Percentiles rank a stretch among this genome's conserved stretches.
Conservation (phyloP, 2,329 filamentous ascomycete species). For the Falciphora oryzae region DNA sequence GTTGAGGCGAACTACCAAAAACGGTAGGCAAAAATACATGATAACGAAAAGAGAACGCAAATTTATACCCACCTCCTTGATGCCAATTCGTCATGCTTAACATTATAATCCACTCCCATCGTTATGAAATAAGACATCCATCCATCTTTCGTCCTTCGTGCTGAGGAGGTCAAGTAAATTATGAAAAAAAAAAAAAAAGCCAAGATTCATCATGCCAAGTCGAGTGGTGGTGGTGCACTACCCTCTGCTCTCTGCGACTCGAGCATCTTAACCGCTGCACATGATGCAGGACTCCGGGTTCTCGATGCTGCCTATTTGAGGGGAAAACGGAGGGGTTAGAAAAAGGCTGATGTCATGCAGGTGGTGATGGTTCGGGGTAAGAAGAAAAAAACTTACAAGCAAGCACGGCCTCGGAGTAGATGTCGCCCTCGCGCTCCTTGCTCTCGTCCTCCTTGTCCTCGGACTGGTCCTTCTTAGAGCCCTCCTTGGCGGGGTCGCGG, state of each 20-base stretch:
- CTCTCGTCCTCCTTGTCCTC: slow-evolving; percentile 70
- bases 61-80: background rate
- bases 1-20: background rate
- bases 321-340: background rate
- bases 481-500: slow-evolving; percentile 45
- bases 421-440: slow-evolving; percentile 77
- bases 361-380: no score
- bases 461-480: slow-evolving; percentile 50
- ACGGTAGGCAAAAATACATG: background rate
- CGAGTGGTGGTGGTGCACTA: background rate
- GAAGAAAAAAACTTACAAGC: slow-evolving; percentile 57
- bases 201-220: background rate
- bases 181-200: background rate
- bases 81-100: background rate
- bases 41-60: background rate
- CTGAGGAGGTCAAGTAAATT: background rate
- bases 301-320: slow-evolving; percentile 73
- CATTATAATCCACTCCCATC: background rate
- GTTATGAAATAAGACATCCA: background rate
- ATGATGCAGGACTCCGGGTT: slow-evolving; percentile 93
- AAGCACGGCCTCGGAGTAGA: slow-evolving; percentile 89
- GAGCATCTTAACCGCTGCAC: slow-evolving; percentile 81
- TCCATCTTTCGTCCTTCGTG: background rate
- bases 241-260: background rate
- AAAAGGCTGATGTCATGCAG: background rate